Evolutionary conservation across 495 filamentous ascomycete species (phyloP), one percentile per base, ranked within the genome.

Genomic region (Penicillium robsamsonii): DNA sequence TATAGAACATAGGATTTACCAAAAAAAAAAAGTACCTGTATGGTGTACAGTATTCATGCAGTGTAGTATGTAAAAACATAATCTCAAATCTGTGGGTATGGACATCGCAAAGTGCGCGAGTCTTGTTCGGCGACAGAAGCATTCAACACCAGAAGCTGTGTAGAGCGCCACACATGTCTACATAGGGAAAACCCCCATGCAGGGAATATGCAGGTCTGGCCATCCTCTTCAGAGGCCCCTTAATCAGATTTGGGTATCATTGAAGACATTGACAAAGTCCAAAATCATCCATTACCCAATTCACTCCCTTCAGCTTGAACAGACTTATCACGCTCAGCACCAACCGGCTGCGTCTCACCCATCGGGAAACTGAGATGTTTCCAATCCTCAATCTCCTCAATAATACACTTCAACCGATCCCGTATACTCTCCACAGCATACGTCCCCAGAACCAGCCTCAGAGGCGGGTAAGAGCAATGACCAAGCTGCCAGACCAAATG

Each of bases 361-460:
- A 64, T 62, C 18, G 69, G 72, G 52, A 82, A 81, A 67, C 89
- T 91, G 10, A 94, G 71, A 68, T 90, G 83, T 60, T 90, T 91
- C 90, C 90, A 94, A 69, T 94, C 90, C 74, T 94, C 90, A 63
- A 95, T 85, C 79, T 98, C 94, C 71, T 98, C 94, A 41, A 91
- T 97, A 38, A 96, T 87, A 57, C 87, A 90, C 61, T 91, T 80
- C 58, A 98, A 65, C 29, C 93, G 78, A 74, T 98, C 94, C 22
- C 94, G 78, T 54, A 97, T 91, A 65, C 91, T 96, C 74, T 98
- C 93, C 31, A 97, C 91, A 1, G 94, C 94, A 73, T 95, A 97
- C 41, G 87, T 92, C 0, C 94, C 94, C 53, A 98, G 67, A 51
- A 97, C 78, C 58, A 98, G 71, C 24, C 94, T 70, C 53, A 98